Base-by-base conservation (phyloP, 1,284 basidiomycete genomes). In the Inonotus obliquus region DNA sequence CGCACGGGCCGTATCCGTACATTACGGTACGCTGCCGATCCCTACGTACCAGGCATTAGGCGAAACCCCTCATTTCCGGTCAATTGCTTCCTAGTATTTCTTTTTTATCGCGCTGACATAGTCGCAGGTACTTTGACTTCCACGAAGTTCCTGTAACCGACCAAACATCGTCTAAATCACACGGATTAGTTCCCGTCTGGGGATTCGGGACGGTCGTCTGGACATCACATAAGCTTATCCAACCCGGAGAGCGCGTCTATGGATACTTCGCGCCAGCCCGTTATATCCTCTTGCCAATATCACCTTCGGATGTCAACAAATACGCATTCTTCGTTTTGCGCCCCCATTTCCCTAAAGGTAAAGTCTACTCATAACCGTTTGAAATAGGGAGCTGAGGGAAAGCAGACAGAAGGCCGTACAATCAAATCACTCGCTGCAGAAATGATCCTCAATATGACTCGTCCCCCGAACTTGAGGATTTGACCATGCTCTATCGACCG, bases 131-230 rank as follows among this genome's bases (percentile, higher is more conserved):
- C 69, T 87, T 84, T 65, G 85, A 86, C 62, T 87, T 85, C 61
- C 81, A 86, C 64, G 59, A 72, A 14, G 75, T 76, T 1, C 83
- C 83, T 35, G 70, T 74, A 11, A 62, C 69, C 10, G 57, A 64
- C 48, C 66, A 66, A 10, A 73, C 77, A 1, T 80, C 80, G 1
- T 65, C 76, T 6, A 73, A 74, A 59, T 81, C 79, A 0, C 81
- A 86, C 67, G 86, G 85, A 0, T 69, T 87, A 25, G 78, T 84
- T 21, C 85, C 86, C 0, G 85, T 86, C 6, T 87, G 85, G 86
- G 85, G 84, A 3, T 87, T 85, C 63, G 85, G 80, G 7, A 82
- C 79, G 0, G 70, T 87, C 4, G 65, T 81, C 2, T 70, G 67
- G 55, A 85, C 83, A 0, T 75, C 75, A 0, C 78, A 83, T 66